Base-by-base conservation (phyloP, 371 early-diverging fungal species). In the Mortierella sp. region DNA sequence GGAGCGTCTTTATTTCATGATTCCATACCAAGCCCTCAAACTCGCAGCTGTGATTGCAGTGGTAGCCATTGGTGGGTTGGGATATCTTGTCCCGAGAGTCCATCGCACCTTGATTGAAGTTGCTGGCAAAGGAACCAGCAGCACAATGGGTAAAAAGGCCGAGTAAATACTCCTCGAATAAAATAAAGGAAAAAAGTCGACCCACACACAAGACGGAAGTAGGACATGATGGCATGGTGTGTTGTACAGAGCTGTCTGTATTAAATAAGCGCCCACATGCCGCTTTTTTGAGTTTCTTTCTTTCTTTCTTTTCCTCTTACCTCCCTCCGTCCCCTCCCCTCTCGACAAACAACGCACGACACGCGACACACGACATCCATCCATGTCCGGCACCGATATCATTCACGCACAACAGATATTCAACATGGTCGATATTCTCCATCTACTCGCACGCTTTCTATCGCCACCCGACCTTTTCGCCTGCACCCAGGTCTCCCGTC, bases 1-100 rank as follows among this genome's bases (percentile, higher is more conserved):
- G 64, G 83, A 82, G 64, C 74, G 73, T 0, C 73, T 82, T 10
- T 82, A 82, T 55, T 58, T 82, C 45, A 64, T 68, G 40, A 75
- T 82, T 31, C 83, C 83, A 37, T 82, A 78, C 61, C 83, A 82
- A 47, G 83, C 83, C 4, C 70, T 82, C n/a, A 82, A 82, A 43
- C 69, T 82, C 14, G 75, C 78, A 2, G 75, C 22, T 8, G 79
- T 58, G 24, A 78, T 82, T 19, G 73, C 45, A 0, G 61, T 65
- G 16, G 78, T 52, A 1, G 79, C 39, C 4, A 58, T 73, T 24
- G 43, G 64, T 1, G 83, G 83, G 0, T 19, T 82, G 26, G 76
- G 72, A 8, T 69, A 39, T 29, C 3, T 74, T 11, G 76, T 72
- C 14, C 83, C 83, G 11, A 68, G 22, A 2, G 26, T 75, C 26